A percentile compares a stretch with the other conserved stretches of the same genome.
Conservation (phyloP, 208 protist genomes). For the Acanthamoeba healyi region DNA sequence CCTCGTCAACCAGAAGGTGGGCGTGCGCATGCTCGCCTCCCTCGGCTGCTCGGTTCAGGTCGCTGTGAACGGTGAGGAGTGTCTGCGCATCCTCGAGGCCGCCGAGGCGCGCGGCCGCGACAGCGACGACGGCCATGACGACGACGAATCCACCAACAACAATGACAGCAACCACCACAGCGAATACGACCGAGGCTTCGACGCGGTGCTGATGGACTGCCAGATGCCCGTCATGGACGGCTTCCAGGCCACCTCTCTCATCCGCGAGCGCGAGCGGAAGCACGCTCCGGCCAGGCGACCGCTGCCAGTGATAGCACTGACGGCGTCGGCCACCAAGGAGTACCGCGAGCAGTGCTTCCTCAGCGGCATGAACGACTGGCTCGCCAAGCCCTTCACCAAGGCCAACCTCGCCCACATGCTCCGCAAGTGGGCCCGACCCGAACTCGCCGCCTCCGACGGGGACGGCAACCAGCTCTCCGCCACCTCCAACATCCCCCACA, state of each 20-base stretch:
- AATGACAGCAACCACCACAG: not conserved
- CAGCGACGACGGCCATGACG: not conserved
- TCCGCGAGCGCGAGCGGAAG: conserved; percentile 26
- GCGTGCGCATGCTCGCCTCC: conserved; percentile 13
- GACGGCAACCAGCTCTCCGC: no score
- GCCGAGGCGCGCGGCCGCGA: not conserved
- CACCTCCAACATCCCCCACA: not conserved
- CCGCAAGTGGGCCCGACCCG: conserved; percentile 9
- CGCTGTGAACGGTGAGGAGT: conserved; percentile 58
- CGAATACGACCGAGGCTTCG: conserved; percentile 20
- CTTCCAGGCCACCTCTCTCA: conserved; percentile 16
- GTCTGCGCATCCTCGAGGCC: conserved; percentile 31
- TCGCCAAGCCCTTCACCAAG: conserved; percentile 70
- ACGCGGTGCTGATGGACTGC: conserved; percentile 64
- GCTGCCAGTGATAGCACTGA: conserved; percentile 45
- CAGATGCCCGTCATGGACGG: conserved; percentile 67
- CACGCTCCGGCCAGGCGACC: not conserved
- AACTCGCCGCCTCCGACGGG: no score
- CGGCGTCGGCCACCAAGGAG: conserved; percentile 62
- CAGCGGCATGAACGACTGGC: conserved; percentile 60
- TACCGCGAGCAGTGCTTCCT: conserved; percentile 44
- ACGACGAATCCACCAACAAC: not conserved
- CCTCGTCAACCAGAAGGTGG: conserved; percentile 67
- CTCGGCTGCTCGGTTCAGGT: conserved; percentile 5
- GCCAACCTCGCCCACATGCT: conserved; percentile 27